phyloP scores from a whole-genome alignment of 495 filamentous ascomycete species.

The Cladorrhinum samala region DNA sequence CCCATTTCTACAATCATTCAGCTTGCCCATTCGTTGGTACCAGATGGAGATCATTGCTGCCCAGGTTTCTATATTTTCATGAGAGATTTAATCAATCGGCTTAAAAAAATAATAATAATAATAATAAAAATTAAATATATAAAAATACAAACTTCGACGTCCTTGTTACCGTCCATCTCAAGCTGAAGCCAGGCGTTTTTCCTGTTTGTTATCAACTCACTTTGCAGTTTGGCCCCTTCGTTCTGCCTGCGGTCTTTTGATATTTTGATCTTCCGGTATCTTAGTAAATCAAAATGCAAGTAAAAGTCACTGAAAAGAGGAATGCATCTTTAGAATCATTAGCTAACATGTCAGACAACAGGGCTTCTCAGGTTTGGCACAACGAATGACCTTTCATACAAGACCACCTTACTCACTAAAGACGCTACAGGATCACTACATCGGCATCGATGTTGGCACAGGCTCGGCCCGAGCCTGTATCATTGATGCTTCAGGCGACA shows the following conservation, averaged over 20 bases:
- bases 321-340: too few species aligned
- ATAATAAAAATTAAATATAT: too few species aligned
- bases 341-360: neutral
- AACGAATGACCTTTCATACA: neutral
- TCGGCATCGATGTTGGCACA: conserved; percentile 94
- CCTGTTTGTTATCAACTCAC: too few species aligned
- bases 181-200: too few species aligned
- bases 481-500: conserved; percentile 84
- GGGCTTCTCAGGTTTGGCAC: conserved; percentile 23
- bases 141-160: too few species aligned
- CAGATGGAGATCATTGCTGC: neutral
- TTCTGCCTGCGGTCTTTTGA: too few species aligned
- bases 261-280: too few species aligned
- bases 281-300: conserved; percentile 1
- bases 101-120: too few species aligned
- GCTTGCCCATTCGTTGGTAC: too few species aligned
- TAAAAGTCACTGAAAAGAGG: neutral
- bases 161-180: too few species aligned
- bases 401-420: neutral
- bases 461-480: conserved; percentile 92
- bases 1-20: neutral
- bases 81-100: too few species aligned
- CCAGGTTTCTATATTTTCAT: neutral
- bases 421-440: conserved; percentile 51
- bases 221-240: too few species aligned